These are phyloP conservation scores for Hypholoma sublateritium DNA, from an alignment of 768 basidiomycete genomes.

Conservation along the genomic window DNA sequence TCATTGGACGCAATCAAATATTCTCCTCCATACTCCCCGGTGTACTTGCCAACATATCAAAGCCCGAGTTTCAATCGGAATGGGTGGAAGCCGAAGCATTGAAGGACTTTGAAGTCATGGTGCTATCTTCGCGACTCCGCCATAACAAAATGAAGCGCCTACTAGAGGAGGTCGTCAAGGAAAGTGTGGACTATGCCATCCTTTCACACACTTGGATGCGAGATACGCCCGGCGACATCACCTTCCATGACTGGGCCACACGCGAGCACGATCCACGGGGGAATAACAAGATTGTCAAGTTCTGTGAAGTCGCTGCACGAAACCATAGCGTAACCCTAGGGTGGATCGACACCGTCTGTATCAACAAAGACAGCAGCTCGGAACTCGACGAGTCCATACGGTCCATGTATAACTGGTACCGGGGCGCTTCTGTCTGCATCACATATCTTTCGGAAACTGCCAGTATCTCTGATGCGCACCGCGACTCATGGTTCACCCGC, in stretches of 20 bases:
- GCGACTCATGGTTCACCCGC: neutral
- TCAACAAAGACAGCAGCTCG: neutral
- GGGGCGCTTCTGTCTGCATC: neutral
- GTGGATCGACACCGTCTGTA: neutral
- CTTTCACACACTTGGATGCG: neutral
- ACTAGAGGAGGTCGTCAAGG: neutral
- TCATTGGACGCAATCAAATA: neutral
- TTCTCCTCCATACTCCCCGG: neutral
- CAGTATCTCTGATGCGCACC: neutral
- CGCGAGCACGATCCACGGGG: neutral
- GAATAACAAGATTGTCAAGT: neutral
- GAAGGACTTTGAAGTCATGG: too few relatives aligned
- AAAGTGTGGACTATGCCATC: neutral
- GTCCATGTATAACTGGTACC: neutral
- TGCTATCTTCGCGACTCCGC: too few relatives aligned
- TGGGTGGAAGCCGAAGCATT: neutral
- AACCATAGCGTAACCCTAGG: neutral
- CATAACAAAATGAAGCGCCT: neutral
- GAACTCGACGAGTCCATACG: constrained; percentile 1
- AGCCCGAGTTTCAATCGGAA: neutral
- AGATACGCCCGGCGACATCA: neutral
- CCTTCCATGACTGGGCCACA: neutral
- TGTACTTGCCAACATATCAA: neutral
- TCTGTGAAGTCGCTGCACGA: neutral
- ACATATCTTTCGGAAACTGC: neutral